Evolutionary conservation across 495 filamentous ascomycete genomes (phyloP).

Genomic region (Parachaetomium inaequale): DNA sequence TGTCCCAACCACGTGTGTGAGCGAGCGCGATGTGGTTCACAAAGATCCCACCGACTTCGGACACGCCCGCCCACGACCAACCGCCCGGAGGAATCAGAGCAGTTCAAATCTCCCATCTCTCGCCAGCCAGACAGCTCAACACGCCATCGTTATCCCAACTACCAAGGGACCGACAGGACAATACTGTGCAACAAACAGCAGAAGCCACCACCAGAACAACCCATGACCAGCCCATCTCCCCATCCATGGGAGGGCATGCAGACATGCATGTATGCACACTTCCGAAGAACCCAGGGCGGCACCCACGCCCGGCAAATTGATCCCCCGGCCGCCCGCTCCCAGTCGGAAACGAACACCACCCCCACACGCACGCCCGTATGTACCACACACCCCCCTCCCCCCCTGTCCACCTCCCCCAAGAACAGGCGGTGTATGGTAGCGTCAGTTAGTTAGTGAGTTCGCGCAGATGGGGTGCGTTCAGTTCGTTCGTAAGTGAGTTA

Average conservation of each 20-base stretch:
- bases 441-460: no score
- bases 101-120: neutral
- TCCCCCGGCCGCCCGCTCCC: neutral
- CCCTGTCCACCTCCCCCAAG: neutral
- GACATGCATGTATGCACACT: no score
- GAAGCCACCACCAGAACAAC: no score
- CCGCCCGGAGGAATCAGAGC: neutral
- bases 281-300: no score
- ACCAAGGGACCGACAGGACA: no score
- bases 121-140: neutral
- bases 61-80: neutral
- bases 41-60: neutral
- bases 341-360: neutral
- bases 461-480: no score
- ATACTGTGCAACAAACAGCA: no score
- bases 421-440: conserved; percentile 3
- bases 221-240: no score
- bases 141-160: no score
- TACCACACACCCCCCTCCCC: neutral
- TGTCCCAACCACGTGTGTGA: neutral
- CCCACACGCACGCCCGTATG: neutral
- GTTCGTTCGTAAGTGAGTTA: no score
- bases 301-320: neutral
- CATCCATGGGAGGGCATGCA: no score
- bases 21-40: neutral